Evolutionary conservation across 306 rosid genomes (phyloP).

Genomic region (Cajanus cajan): DNA sequence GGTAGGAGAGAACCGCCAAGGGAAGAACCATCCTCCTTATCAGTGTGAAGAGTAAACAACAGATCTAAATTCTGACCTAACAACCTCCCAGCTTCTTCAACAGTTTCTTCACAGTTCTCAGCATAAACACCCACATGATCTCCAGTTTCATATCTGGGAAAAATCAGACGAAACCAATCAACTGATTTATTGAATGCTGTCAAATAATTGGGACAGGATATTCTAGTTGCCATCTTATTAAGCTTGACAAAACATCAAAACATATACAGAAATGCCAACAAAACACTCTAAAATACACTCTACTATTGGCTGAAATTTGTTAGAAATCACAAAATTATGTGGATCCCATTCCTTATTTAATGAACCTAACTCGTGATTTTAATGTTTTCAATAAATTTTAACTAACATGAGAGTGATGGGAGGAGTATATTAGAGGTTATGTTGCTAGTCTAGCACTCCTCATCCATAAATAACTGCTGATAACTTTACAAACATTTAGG

Average conservation of each 20-base stretch:
- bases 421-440: neutral
- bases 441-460: neutral
- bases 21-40: constrained; percentile 81
- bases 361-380: neutral
- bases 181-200: neutral
- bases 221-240: neutral
- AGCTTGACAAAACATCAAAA: neutral
- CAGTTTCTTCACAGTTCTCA: constrained; percentile 73
- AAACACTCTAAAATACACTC: neutral
- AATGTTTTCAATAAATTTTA: neutral
- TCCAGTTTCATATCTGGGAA: constrained; percentile 90
- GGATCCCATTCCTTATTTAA: neutral
- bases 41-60: constrained; percentile 73
- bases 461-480: constrained; percentile 2
- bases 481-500: neutral
- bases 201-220: constrained; percentile 7
- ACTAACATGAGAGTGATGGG: neutral
- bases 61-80: constrained; percentile 74
- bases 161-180: constrained; percentile 27
- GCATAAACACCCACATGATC: constrained; percentile 95
- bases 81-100: constrained; percentile 76
- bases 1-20: constrained; percentile 78
- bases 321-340: neutral
- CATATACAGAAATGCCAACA: neutral
- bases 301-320: neutral